Base-by-base conservation (phyloP, 805 yeast species). In the Cyberlindnera mycetangii region DNA sequence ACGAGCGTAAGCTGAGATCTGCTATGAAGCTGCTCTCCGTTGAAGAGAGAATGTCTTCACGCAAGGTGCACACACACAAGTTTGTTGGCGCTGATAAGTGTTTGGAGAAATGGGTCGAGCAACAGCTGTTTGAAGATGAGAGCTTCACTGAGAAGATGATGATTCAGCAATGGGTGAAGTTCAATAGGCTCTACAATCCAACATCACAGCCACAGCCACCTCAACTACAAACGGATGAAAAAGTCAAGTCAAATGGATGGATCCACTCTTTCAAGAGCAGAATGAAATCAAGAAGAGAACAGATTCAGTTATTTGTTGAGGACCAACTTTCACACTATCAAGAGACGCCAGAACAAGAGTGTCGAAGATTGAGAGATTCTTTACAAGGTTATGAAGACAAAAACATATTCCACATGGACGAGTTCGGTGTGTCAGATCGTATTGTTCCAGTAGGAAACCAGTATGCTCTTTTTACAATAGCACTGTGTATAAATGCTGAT, bases 241-340 rank as follows among this genome's bases (percentile, higher is more conserved):
- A 45, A 25, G 47, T 44, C 8, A 65, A 65, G 46, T 63, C 71
- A 1, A 67, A 67, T 47, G 75, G 74, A 0, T 70, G 74, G 74
- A 44, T 70, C 6, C 65, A 66, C 35, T 67, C 67, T 49, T 70
- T 70, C 56, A 69, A 66, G 41, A 58, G 56, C 38, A 55, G 62
- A 32, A 60, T 64, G 47, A 40, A 56, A 5, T 38, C 55, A 2
- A 63, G 62, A 42, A 49, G 58, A 28, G 59, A 61, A 5, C 44
- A 62, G 16, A 67, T 68, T 7, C 39, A 47, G 12, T 31, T 44
- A 1, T 65, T 63, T 39, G 57, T 61, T 5, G 46, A 42, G 14
- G 38, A 32, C 4, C 42, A 43, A 42, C 11, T 47, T 33, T 18
- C 21, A 17, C 40, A 22, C 22, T 19, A 21, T 21, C 6, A 18